These are phyloP conservation scores for Teunomyces aglyptinius DNA, from an alignment of 805 yeast species.

Conservation along the genomic window DNA sequence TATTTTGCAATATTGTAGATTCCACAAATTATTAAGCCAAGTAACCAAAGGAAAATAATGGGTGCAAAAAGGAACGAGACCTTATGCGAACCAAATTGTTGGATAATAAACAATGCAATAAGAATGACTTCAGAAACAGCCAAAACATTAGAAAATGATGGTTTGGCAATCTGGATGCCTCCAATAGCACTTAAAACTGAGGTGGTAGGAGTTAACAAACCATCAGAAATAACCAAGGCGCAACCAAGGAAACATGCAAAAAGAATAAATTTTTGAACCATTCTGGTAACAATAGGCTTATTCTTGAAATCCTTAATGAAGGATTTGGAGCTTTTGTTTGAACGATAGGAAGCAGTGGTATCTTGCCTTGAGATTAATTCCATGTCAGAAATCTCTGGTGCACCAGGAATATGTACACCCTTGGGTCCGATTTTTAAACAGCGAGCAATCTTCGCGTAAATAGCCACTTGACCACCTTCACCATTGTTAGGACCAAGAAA, in stretches of 20 bases:
- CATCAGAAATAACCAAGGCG: constrained; percentile 57
- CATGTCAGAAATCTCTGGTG: constrained; percentile 27
- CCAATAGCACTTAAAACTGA: constrained; percentile 57
- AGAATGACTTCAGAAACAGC: constrained; percentile 51
- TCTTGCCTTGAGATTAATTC: constrained; percentile 35
- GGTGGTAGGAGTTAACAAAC: constrained; percentile 61
- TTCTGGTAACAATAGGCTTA: constrained; percentile 24
- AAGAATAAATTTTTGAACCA: constrained; percentile 33
- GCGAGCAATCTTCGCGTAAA: constrained; percentile 56
- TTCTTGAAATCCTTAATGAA: constrained; percentile 15
- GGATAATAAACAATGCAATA: constrained; percentile 44
- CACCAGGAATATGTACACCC: constrained; percentile 45
- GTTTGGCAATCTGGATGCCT: constrained; percentile 54
- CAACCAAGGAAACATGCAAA: constrained; percentile 52
- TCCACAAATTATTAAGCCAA: constrained; percentile 46
- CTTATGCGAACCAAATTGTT: constrained; percentile 49
- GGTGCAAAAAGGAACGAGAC: constrained; percentile 55
- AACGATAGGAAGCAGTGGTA: constrained; percentile 29
- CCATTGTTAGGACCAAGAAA: constrained; percentile 54
- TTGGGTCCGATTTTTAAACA: constrained; percentile 45
- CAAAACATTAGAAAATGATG: constrained; percentile 43
- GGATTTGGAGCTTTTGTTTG: constrained; percentile 13
- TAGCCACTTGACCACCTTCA: constrained; percentile 66
- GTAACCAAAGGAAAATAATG: constrained; percentile 50
- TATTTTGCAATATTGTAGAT: constrained; percentile 40